phyloP scores from a whole-genome alignment of 495 filamentous ascomycete species.

The Oidiodendron maius region DNA sequence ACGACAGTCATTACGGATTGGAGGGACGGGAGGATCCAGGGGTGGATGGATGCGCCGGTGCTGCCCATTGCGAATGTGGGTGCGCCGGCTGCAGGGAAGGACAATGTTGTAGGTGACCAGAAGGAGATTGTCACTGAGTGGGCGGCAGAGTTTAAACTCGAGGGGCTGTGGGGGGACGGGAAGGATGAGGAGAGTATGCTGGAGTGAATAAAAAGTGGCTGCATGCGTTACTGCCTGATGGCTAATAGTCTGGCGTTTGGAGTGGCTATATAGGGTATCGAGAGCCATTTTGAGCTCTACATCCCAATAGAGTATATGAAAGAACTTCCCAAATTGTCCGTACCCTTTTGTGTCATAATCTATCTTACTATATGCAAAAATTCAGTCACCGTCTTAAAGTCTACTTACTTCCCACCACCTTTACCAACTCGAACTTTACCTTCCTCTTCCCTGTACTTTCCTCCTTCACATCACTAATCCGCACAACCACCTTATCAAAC shows the following conservation, averaged over 20 bases:
- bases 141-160: slow-evolving; percentile 93
- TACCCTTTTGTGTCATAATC: too few species aligned
- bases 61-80: slow-evolving; percentile 43
- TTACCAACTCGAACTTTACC: slow-evolving; percentile 59
- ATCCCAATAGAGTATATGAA: not conserved
- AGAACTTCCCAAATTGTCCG: too few species aligned
- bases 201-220: not conserved
- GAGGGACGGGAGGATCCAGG: slow-evolving; percentile 91
- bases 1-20: slow-evolving; percentile 93
- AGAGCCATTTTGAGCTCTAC: slow-evolving; percentile 2
- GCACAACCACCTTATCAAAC: slow-evolving; percentile 84
- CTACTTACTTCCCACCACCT: slow-evolving; percentile 8
- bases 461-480: slow-evolving; percentile 87
- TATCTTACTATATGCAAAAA: not conserved
- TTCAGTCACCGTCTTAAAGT: not conserved
- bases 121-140: slow-evolving; percentile 88
- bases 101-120: slow-evolving; percentile 49
- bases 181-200: slow-evolving; percentile 10
- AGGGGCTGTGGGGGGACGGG: slow-evolving; percentile 52
- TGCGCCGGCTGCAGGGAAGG: slow-evolving; percentile 20
- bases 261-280: slow-evolving; percentile 6
- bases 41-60: slow-evolving; percentile 76
- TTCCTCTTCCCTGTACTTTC: slow-evolving; percentile 91
- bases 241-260: too few species aligned
- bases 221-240: too few species aligned